These are phyloP conservation scores for Coniferiporia weirii DNA, from an alignment of 1,284 basidiomycete genomes.

Conservation along the genomic window DNA sequence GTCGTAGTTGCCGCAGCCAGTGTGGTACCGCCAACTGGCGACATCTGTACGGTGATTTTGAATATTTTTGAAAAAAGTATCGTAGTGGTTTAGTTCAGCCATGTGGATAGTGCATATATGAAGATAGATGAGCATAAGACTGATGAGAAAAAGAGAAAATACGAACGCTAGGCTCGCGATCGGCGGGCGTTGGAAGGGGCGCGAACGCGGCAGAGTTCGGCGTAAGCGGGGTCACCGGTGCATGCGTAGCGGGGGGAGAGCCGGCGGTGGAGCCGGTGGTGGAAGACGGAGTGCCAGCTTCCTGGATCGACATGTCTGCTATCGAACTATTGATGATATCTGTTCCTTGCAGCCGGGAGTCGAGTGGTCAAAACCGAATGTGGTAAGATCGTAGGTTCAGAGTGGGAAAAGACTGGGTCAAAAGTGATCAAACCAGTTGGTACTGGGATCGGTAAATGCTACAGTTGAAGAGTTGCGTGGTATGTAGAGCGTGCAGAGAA, in stretches of 20 bases:
- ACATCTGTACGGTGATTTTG: conserved; percentile 8
- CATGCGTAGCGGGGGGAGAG: conserved; percentile 36
- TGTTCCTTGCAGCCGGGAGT: neutral
- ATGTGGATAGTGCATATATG: neutral
- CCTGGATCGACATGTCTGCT: conserved; percentile 26
- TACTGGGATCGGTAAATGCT: neutral
- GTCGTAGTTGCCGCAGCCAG: conserved; percentile 23
- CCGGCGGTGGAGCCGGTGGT: conserved; percentile 37
- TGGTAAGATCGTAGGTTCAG: neutral
- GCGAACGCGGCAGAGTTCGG: conserved; percentile 33
- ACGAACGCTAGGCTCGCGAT: conserved; percentile 12
- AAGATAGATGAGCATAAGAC: neutral
- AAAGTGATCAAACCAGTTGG: neutral
- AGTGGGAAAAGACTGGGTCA: conserved; percentile 9
- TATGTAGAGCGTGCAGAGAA: neutral
- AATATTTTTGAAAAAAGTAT: too few species aligned
- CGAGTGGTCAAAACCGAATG: neutral
- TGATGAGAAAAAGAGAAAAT: neutral
- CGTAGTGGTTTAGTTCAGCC: too few species aligned
- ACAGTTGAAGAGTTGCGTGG: neutral
- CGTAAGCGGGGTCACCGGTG: conserved; percentile 39
- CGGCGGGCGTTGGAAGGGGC: conserved; percentile 27
- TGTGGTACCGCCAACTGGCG: conserved; percentile 21
- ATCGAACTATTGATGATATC: neutral
- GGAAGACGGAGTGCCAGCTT: conserved; percentile 53